Conservation (phyloP, 495 filamentous ascomycete genomes). For the Annulohypoxylon nitens region DNA sequence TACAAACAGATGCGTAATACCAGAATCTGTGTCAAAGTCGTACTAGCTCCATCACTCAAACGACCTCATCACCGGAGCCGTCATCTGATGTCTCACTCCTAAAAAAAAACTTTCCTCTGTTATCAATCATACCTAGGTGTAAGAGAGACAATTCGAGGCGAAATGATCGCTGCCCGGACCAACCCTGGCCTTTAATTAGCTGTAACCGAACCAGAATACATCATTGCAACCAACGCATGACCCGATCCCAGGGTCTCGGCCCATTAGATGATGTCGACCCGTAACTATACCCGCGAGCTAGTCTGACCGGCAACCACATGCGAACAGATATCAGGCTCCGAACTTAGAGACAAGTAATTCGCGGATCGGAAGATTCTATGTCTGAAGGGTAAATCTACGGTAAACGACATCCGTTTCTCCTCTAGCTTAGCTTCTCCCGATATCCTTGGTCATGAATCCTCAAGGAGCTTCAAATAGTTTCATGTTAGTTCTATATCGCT, state of each 20-base stretch:
- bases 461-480: not conserved
- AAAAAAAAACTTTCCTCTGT: not conserved
- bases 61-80: conserved; percentile 4
- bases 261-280: conserved; percentile 26
- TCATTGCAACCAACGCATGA: conserved; percentile 15
- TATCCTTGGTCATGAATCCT: not conserved
- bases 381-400: conserved; percentile 36
- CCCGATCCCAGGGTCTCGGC: conserved; percentile 33
- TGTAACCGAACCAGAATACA: conserved; percentile 8
- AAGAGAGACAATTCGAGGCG: conserved; percentile 33
- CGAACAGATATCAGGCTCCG: conserved; percentile 11
- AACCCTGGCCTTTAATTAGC: conserved; percentile 9
- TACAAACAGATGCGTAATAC: conserved; percentile 26
- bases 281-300: conserved; percentile 35
- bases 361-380: conserved; percentile 41
- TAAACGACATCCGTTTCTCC: conserved; percentile 38
- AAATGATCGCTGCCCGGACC: conserved; percentile 20
- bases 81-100: conserved; percentile 31
- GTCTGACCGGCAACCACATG: not conserved
- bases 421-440: not conserved
- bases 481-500: not conserved
- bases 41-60: conserved; percentile 13
- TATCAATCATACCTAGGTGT: not conserved
- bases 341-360: conserved; percentile 15
- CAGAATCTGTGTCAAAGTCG: conserved; percentile 27